Evolutionary conservation across 352 stramenopile species (phyloP).

Genomic region (Phytophthora melonis): DNA sequence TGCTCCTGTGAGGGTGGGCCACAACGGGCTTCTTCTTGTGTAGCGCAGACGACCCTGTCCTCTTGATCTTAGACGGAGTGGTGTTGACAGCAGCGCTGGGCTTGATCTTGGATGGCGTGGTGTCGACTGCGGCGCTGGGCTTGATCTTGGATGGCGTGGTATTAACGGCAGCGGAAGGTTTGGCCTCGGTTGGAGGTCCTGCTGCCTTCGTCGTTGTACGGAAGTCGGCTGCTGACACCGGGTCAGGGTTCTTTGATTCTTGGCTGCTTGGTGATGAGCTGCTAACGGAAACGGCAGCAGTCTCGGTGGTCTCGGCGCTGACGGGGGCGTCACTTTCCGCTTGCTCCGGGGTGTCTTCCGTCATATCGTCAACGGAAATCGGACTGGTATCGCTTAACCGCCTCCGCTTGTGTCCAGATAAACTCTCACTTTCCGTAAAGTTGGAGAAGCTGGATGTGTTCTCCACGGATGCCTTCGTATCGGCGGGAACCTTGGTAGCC

Average conservation of each 20-base stretch:
- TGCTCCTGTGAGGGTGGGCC: slow-evolving; percentile 20
- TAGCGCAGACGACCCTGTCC: slow-evolving; percentile 4
- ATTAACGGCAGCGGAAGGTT: slow-evolving; percentile 8
- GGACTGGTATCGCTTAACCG: slow-evolving; percentile 27
- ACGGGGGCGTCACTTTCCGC: slow-evolving; percentile 7
- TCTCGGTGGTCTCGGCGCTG: slow-evolving; percentile 4
- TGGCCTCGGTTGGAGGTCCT: slow-evolving; percentile 14
- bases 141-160: slow-evolving; percentile 34
- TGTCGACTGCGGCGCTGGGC: slow-evolving; percentile 7
- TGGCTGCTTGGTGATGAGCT: slow-evolving; percentile 16
- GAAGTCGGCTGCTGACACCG: slow-evolving; percentile 3
- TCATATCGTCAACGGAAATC: slow-evolving; percentile 12
- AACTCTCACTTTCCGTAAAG: slow-evolving; percentile 5
- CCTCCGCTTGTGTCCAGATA: slow-evolving; percentile 29
- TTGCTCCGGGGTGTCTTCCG: slow-evolving; percentile 8
- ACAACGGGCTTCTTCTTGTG: slow-evolving; percentile 37
- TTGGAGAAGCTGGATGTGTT: slow-evolving; percentile 6
- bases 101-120: slow-evolving; percentile 33
- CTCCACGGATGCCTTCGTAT: neutral
- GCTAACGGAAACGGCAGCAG: neutral
- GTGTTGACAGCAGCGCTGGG: slow-evolving; percentile 10
- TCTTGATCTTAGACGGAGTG: slow-evolving; percentile 35
- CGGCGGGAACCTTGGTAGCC: slow-evolving; percentile 42
- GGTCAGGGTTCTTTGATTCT: slow-evolving; percentile 14
- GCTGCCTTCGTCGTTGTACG: slow-evolving; percentile 4